These are phyloP conservation scores for Pascua guehoae DNA, from an alignment of 1,284 basidiomycete genomes.

Conservation along the genomic window DNA sequence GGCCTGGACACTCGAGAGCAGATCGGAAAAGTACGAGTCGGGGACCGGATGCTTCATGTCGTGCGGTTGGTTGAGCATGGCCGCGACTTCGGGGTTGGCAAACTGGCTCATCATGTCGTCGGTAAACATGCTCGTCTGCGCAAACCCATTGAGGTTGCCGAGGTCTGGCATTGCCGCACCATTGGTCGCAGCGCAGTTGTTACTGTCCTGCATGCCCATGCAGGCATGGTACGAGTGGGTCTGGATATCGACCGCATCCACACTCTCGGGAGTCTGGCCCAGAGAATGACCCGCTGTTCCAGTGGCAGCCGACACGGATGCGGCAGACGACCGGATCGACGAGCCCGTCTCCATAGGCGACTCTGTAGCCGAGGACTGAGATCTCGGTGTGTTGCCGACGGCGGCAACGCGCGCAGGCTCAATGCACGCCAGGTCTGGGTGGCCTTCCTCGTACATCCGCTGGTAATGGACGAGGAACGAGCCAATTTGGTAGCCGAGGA, in stretches of 20 bases:
- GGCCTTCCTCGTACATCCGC: conserved; percentile 5
- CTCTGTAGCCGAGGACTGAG: background rate
- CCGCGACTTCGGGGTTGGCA: too few species aligned
- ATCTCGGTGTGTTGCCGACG: background rate
- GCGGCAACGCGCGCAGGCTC: background rate
- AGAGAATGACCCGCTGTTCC: conserved; percentile 1
- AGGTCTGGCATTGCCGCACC: too few species aligned
- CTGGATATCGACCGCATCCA: conserved; percentile 7
- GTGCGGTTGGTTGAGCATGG: too few species aligned
- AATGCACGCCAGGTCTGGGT: background rate
- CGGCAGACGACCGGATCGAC: background rate
- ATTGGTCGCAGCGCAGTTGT: too few species aligned
- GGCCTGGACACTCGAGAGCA: too few species aligned
- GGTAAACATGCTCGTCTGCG: too few species aligned
- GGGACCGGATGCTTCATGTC: too few species aligned
- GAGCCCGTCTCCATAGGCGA: background rate
- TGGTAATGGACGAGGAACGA: conserved; percentile 9
- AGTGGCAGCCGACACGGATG: background rate
- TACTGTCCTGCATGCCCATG: too few species aligned
- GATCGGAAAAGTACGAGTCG: too few species aligned
- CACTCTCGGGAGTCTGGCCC: conserved; percentile 15
- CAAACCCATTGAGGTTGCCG: too few species aligned
- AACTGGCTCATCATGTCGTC: too few species aligned
- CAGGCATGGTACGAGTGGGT: background rate
- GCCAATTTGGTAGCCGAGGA: conserved; percentile 6